Percentiles rank a stretch among this genome's conserved stretches.
phyloP scores from a whole-genome alignment of 805 yeast species.

The Candida nemodendra region DNA sequence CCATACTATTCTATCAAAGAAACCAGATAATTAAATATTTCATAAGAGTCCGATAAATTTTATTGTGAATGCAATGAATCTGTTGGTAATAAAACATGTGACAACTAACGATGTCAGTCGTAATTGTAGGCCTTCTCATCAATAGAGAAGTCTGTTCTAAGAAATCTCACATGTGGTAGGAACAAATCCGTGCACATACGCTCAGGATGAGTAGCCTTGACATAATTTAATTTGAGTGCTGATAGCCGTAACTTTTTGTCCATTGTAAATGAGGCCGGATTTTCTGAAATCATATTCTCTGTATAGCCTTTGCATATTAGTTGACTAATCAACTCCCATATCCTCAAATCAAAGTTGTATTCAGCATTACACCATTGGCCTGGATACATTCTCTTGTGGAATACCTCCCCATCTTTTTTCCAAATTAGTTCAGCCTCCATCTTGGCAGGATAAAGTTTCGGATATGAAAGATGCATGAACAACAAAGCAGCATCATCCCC shows the following conservation, averaged over 20 bases:
- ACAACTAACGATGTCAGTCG: no score
- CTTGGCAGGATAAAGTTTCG: constrained; percentile 41
- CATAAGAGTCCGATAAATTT: no score
- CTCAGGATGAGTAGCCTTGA: constrained; percentile 26
- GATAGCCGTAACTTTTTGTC: constrained; percentile 10
- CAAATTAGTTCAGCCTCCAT: constrained; percentile 19
- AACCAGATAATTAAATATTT: no score
- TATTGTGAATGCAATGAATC: no score
- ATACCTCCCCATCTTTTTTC: constrained; percentile 7
- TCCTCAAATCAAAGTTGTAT: constrained; percentile 40
- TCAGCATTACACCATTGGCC: constrained; percentile 23
- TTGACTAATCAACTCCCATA: constrained; percentile 39
- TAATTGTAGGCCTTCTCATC: constrained; percentile 7
- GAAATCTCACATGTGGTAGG: constrained; percentile 36
- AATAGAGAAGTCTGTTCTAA: constrained; percentile 17
- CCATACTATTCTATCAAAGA: no score
- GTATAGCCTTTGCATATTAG: constrained; percentile 31
- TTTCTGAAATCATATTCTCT: constrained; percentile 4
- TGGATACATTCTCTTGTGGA: constrained; percentile 35
- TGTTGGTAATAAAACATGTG: no score
- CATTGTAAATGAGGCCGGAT: constrained; percentile 20
- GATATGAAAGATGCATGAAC: constrained; percentile 63
- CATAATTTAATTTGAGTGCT: constrained; percentile 31
- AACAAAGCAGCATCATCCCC: constrained; percentile 27
- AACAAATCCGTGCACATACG: constrained; percentile 32